These are phyloP conservation scores for Simplicillium aogashimaense DNA, from an alignment of 2,329 filamentous ascomycete genomes.

Conservation along the genomic window DNA sequence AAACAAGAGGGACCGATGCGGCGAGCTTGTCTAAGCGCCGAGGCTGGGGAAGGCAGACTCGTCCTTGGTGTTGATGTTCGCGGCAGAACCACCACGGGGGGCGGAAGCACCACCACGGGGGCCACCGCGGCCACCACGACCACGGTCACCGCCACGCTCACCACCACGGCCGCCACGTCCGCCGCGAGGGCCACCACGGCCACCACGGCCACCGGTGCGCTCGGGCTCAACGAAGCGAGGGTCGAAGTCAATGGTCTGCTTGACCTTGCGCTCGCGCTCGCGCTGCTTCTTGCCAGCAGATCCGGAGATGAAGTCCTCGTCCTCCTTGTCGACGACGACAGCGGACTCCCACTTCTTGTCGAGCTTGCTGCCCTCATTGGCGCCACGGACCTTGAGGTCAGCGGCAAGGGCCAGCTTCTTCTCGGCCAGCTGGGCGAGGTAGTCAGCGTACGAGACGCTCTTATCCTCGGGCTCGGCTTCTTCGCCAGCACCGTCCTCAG, in stretches of 20 bases:
- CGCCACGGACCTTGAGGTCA: constrained; percentile 63
- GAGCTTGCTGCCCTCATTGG: constrained; percentile 82
- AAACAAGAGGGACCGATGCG: constrained; percentile 2
- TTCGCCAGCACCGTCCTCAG: constrained; percentile 36
- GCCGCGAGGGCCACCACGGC: constrained; percentile 40
- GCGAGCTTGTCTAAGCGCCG: constrained; percentile 33
- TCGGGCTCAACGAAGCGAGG: constrained; percentile 68
- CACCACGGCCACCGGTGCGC: constrained; percentile 23
- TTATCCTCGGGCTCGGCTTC: constrained; percentile 68
- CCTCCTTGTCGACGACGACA: constrained; percentile 58
- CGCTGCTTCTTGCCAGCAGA: constrained; percentile 69
- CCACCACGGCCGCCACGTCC: constrained; percentile 43
- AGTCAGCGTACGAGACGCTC: constrained; percentile 81
- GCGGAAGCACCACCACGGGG: constrained; percentile 34
- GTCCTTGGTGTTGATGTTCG: constrained; percentile 46
- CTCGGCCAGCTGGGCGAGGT: constrained; percentile 61
- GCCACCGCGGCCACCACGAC: constrained; percentile 38
- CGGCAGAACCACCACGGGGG: constrained; percentile 27
- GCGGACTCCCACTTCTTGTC: constrained; percentile 91
- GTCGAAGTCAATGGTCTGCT: constrained; percentile 83
- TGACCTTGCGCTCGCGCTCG: constrained; percentile 85
- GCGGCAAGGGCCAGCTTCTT: constrained; percentile 67
- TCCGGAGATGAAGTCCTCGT: constrained; percentile 69
- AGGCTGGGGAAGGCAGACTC: constrained; percentile 52
- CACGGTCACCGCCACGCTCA: constrained; percentile 35